Evolutionary conservation across 2,329 filamentous ascomycete genomes (phyloP), one percentile per base, ranked within the genome.

Genomic region (Colletotrichum sp.): DNA sequence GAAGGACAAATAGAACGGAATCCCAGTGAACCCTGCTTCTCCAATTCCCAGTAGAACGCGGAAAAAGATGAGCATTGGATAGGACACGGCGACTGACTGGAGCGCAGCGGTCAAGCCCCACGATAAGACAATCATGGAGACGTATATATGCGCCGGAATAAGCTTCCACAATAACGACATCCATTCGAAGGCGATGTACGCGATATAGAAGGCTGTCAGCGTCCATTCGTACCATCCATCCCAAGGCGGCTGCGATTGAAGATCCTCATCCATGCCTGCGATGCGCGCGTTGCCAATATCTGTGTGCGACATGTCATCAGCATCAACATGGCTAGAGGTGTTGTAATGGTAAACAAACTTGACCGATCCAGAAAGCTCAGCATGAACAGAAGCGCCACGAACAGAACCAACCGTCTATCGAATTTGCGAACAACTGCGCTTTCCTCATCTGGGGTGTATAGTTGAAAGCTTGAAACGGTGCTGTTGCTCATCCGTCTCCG

Each of bases 331-430:
- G 10, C 60, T 16, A 26, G 26, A 52, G 32, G 18, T 16, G 12
- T 8, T 7, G 18, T 18, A 6, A 69, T 44, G 21, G 62, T 21
- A 4, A 13, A 86, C 89, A 77, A 87, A 96, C 95, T 98, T 21
- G 95, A 96, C 79, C 96, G 90, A 84, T 98, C 96, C 78, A 98
- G 85, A 82, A 98, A 98, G 78, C 93, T 94, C 77, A 98, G 87
- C 88, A 98, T 90, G 82, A 97, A 98, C 15, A 98, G 88, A 75
- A 96, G 83, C 13, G 95, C 94, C 78, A 98, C 90, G 82, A 98
- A 98, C 1, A 95, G 83, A 7, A 98, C 95, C 69, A 98, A 89
- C 78, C 90, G 91, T 72, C 91, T 89, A 83, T 98, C 96, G 79
- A 98, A 92, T 85, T 95, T 96, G 81, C 88, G 89, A 72, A 96